phyloP scores from a whole-genome alignment of 148 eudicot species.

The Camellia lanceoleosa region DNA sequence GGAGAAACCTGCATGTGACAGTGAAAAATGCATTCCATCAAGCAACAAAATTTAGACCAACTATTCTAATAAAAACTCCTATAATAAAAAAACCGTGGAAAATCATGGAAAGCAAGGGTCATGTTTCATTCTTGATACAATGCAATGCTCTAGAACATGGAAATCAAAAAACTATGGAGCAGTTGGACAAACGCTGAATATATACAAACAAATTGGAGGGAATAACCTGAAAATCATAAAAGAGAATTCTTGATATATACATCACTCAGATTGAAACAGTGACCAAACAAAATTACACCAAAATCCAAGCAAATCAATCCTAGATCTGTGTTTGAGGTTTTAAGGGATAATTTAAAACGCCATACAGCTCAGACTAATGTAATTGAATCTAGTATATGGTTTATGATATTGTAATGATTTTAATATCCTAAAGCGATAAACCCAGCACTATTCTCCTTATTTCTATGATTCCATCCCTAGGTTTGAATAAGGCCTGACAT shows the following conservation, averaged over 20 bases:
- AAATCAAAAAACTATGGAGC: not conserved
- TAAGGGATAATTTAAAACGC: not conserved
- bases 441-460: too few species aligned
- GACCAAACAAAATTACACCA: not conserved
- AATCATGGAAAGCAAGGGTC: not conserved
- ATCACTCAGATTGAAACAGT: not conserved
- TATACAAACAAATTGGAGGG: not conserved
- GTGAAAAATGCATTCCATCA: slow-evolving; percentile 6
- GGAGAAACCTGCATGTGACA: slow-evolving; percentile 57
- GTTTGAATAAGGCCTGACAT: too few species aligned
- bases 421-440: not conserved
- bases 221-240: not conserved
- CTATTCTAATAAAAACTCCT: not conserved
- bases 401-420: not conserved
- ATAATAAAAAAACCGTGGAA: not conserved
- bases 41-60: not conserved
- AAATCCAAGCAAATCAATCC: not conserved
- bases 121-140: not conserved
- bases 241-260: not conserved
- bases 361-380: not conserved
- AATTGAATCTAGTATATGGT: not conserved
- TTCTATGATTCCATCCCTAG: too few species aligned
- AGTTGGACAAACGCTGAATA: not conserved
- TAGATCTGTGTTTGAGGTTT: not conserved
- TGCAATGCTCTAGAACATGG: not conserved